Percentiles rank a stretch among this genome's conserved stretches.
These are phyloP conservation scores for Phytophthora pini DNA, from an alignment of 352 stramenopile genomes.

Conservation along the genomic window DNA sequence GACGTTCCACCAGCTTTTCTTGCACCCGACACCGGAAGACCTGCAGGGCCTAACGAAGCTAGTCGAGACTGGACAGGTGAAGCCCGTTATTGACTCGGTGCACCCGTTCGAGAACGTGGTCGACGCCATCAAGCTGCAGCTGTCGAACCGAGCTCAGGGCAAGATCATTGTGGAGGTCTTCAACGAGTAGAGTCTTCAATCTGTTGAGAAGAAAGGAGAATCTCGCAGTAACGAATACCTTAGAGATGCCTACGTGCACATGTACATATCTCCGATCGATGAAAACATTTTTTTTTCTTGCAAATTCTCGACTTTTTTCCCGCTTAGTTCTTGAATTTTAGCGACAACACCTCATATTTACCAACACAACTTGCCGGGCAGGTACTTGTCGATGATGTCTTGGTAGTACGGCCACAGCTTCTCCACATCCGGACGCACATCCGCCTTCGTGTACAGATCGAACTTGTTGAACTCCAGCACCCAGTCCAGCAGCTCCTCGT, in stretches of 20 bases:
- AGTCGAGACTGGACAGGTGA: conserved; percentile 37
- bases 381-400: conserved; percentile 93
- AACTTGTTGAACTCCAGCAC: conserved; percentile 95
- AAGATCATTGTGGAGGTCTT: conserved; percentile 70
- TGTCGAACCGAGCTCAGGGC: conserved; percentile 54
- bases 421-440: conserved; percentile 77
- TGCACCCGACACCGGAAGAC: conserved; percentile 15
- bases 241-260: no score
- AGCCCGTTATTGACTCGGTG: conserved; percentile 50
- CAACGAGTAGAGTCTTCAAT: conserved; percentile 13
- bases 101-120: conserved; percentile 54
- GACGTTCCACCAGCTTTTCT: conserved; percentile 17
- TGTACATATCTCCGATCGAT: no score
- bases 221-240: not conserved
- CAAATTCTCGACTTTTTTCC: not conserved
- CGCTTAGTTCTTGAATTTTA: no score
- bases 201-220: not conserved
- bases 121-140: conserved; percentile 55
- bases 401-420: conserved; percentile 94
- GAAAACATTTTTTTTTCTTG: not conserved
- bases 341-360: conserved; percentile 20
- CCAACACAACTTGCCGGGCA: conserved; percentile 78
- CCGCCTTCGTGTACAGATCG: conserved; percentile 94
- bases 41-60: conserved; percentile 24
- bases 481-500: conserved; percentile 91